A percentile compares a stretch with the other conserved stretches of the same genome.
phyloP scores from a whole-genome alignment of 2,329 filamentous ascomycete genomes.

The Hymenotorrendiella dingleyae region DNA sequence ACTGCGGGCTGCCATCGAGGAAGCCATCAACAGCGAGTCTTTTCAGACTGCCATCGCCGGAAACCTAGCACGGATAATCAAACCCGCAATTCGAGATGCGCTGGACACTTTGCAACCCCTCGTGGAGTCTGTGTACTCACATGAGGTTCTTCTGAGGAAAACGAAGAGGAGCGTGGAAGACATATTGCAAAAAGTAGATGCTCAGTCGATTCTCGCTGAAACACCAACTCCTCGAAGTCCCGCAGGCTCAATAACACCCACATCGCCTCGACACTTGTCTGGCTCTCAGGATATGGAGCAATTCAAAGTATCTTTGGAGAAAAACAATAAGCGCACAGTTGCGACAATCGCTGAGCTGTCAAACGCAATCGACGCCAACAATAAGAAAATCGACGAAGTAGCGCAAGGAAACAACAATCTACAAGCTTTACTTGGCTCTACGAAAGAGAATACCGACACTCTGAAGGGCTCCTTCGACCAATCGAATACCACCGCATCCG shows the following conservation, averaged over 20 bases:
- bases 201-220: conserved; percentile 6
- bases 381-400: conserved; percentile 19
- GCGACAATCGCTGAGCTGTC: conserved; percentile 23
- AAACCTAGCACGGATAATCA: conserved; percentile 27
- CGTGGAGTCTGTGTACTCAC: conserved; percentile 29
- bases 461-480: conserved; percentile 20
- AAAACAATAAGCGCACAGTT: conserved; percentile 18
- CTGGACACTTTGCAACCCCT: conserved; percentile 30
- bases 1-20: conserved; percentile 23
- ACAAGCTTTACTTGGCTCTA: conserved; percentile 15
- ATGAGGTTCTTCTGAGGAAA: conserved; percentile 28
- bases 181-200: conserved; percentile 23
- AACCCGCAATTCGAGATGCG: conserved; percentile 28
- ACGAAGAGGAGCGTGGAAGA: conserved; percentile 29
- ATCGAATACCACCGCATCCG: conserved; percentile 20
- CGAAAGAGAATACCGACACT: conserved; percentile 17
- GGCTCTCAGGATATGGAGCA: conserved; percentile 11
- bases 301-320: conserved; percentile 18
- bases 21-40: conserved; percentile 25
- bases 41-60: conserved; percentile 29
- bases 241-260: conserved; percentile 6
- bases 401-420: conserved; percentile 16
- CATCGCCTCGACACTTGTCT: conserved; percentile 2
- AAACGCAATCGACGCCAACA: conserved; percentile 20
- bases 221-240: background rate